Conservation (phyloP, 495 filamentous ascomycete genomes). For the Podospora pseudocomata region DNA sequence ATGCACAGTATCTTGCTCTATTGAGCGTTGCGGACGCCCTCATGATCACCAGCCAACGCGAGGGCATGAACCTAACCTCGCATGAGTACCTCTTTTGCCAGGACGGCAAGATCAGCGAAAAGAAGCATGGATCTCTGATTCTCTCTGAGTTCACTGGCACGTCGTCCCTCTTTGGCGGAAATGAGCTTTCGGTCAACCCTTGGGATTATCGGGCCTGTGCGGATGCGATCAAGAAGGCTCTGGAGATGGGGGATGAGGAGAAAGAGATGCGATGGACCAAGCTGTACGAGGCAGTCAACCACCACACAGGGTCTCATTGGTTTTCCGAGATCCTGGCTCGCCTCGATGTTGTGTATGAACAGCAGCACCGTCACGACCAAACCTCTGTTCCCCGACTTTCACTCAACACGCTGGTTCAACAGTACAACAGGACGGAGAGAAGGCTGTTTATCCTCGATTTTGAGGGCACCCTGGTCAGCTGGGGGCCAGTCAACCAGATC, state of each 20-base stretch:
- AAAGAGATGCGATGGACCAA: conserved; percentile 69
- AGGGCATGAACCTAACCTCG: conserved; percentile 91
- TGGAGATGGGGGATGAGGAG: conserved; percentile 71
- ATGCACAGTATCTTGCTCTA: conserved; percentile 83
- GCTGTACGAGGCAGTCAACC: conserved; percentile 69
- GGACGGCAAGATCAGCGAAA: conserved; percentile 67
- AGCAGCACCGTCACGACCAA: conserved; percentile 77
- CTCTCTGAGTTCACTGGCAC: conserved; percentile 92
- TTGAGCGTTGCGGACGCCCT: conserved; percentile 83
- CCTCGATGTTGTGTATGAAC: conserved; percentile 68
- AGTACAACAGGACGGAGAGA: conserved; percentile 59
- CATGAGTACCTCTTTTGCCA: conserved; percentile 93
- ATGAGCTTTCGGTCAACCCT: conserved; percentile 80
- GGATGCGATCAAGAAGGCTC: conserved; percentile 72
- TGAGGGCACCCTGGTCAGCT: conserved; percentile 84
- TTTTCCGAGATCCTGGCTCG: conserved; percentile 65
- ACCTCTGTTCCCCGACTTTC: conserved; percentile 81
- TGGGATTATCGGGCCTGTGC: conserved; percentile 89
- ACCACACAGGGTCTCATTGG: conserved; percentile 81
- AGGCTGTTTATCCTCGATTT: conserved; percentile 88
- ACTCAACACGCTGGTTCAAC: conserved; percentile 54
- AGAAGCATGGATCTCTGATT: conserved; percentile 82
- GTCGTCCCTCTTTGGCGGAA: conserved; percentile 72
- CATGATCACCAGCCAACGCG: conserved; percentile 88
- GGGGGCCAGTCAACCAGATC: conserved; percentile 73